phyloP scores from a whole-genome alignment of 2,329 filamentous ascomycete species.

The Sclerotiophoma versabilis region DNA sequence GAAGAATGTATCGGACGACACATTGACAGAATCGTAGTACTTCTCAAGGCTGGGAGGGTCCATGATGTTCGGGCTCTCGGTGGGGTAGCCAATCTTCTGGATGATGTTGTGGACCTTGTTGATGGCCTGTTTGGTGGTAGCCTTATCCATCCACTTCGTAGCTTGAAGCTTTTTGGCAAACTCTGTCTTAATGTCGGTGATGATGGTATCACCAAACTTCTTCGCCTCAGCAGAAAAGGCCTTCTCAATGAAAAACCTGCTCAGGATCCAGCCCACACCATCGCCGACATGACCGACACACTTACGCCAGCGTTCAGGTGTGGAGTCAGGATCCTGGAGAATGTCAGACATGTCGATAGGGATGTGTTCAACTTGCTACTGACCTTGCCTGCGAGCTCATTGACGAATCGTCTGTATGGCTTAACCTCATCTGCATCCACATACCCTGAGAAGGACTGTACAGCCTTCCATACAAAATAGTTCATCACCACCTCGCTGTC shows the following conservation, averaged over 20 bases:
- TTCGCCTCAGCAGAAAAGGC: constrained; percentile 72
- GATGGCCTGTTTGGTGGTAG: constrained; percentile 65
- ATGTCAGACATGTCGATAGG: constrained; percentile 20
- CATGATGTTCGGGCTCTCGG: constrained; percentile 66
- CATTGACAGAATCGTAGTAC: constrained; percentile 64
- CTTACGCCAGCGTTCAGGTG: constrained; percentile 70
- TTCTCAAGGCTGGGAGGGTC: constrained; percentile 62
- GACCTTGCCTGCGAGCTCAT: constrained; percentile 64
- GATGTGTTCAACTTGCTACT: neutral
- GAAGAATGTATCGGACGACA: constrained; percentile 63
- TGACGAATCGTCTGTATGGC: constrained; percentile 66
- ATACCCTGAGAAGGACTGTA: constrained; percentile 60
- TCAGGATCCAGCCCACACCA: constrained; percentile 71
- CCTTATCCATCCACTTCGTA: constrained; percentile 70
- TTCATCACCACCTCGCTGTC: constrained; percentile 63
- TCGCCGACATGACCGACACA: constrained; percentile 66
- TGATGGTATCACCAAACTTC: constrained; percentile 70
- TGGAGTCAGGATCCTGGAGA: constrained; percentile 63
- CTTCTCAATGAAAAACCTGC: constrained; percentile 73
- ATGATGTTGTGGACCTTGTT: constrained; percentile 72
- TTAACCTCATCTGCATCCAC: constrained; percentile 67
- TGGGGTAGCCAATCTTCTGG: constrained; percentile 73
- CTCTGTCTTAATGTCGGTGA: constrained; percentile 72
- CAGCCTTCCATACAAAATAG: constrained; percentile 71
- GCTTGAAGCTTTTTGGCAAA: constrained; percentile 68